Evolutionary conservation across 371 early-diverging fungal genomes (phyloP).

Genomic region (Coemansia sp.): DNA sequence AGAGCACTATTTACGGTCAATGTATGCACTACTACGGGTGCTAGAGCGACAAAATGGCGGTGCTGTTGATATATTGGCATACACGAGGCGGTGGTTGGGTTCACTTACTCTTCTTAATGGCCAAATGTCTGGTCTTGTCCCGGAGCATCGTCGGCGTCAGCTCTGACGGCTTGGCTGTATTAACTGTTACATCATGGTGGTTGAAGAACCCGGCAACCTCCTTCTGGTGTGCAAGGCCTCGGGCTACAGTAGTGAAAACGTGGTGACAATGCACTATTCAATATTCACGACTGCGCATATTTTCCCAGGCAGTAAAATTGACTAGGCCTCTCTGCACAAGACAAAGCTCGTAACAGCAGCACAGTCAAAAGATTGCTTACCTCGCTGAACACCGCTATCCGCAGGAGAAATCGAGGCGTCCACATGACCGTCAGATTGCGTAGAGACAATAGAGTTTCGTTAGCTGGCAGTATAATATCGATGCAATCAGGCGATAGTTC

Average conservation of each 20-base stretch:
- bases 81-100: neutral
- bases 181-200: constrained; percentile 46
- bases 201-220: constrained; percentile 36
- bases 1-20: neutral
- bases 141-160: constrained; percentile 44
- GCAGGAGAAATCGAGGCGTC: neutral
- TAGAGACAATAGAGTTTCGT: neutral
- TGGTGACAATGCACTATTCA: neutral
- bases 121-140: constrained; percentile 41
- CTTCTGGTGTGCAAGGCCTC: constrained; percentile 44
- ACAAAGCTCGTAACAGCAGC: too few species aligned
- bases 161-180: constrained; percentile 45
- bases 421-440: constrained; percentile 1
- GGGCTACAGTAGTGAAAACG: constrained; percentile 30
- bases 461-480: constrained; percentile 1
- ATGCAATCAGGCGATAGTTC: neutral
- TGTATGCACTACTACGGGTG: neutral
- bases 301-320: neutral
- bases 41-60: neutral
- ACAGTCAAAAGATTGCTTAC: constrained; percentile 10
- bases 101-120: constrained; percentile 37
- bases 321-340: neutral
- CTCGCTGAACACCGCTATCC: constrained; percentile 30
- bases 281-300: neutral
- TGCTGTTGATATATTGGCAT: neutral